Evolutionary conservation across 1,284 basidiomycete species (phyloP), one percentile per base, ranked within the genome.

Genomic region (Sporisorium exsertum): DNA sequence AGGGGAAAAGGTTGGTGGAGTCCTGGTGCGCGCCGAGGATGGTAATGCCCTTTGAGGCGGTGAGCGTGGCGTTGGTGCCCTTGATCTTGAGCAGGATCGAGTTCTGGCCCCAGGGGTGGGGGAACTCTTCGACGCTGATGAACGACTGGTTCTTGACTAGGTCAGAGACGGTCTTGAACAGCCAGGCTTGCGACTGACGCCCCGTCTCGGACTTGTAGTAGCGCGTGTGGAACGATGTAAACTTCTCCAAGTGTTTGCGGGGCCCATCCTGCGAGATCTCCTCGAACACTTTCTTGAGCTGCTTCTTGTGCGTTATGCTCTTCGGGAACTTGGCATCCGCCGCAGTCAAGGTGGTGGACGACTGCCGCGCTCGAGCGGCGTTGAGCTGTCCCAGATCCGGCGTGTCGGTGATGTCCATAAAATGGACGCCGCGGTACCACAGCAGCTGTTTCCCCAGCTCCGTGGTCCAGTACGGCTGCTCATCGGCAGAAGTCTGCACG

Each of bases 51-150:
- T 79, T 76, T n/a, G 72, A 26, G 22, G 72, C 56, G 22, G 68
- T 75, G 18, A 76, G 65, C 3, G 72, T 57, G 0, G 61, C 13
- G 37, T 81, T 70, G 45, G 60, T 33, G 26, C 81, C 83, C 13
- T 65, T 61, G 54, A 85, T 62, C 33, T 67, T 73, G 29, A 84
- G 58, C 29, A 92, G 93, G 81, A 99, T 92, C 51, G 91, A 90
- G 87, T 93, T 93, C 88, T 99, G 96, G 12, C 91, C 92, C 96
- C 96, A 99, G 0, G 91, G 87, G 85, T 99, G 96, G 65, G 88
- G 77, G 85, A 97, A 97, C 85, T 95, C 94, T 33, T 88, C 86
- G 64, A 95, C 87, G 7, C 88, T 89, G 81, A 96, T 92, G 33
- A 87, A 86, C 47, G 64, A 22, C 5, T 52, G 24, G 15, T 49